Percentiles rank a stretch among this genome's conserved stretches.
Conservation (phyloP, 2,329 filamentous ascomycete species). For the Verticillium albo-atrum region DNA sequence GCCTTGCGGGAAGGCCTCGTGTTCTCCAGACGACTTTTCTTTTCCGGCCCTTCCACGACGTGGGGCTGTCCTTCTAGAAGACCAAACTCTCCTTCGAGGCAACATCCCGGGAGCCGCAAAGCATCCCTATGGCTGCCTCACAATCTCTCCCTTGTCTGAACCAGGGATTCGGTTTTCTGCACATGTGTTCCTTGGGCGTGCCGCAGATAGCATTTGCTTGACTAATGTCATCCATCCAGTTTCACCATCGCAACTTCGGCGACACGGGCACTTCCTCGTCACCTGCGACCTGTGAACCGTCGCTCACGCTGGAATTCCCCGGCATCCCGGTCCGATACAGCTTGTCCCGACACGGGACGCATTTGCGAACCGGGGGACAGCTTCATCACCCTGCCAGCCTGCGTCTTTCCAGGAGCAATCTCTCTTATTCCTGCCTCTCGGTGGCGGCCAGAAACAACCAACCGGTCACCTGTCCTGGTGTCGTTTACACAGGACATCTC, state of each 20-base stretch:
- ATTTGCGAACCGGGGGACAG: background rate
- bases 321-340: slow-evolving; percentile 3
- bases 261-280: background rate
- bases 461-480: background rate
- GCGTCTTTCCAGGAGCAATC: background rate
- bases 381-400: background rate
- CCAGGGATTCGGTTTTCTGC: background rate
- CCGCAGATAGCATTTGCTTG: background rate
- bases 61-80: background rate
- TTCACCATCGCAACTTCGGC: slow-evolving; percentile 3
- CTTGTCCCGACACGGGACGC: background rate
- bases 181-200: background rate
- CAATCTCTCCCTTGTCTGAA: background rate
- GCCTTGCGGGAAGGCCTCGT: slow-evolving; percentile 4
- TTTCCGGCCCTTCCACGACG: slow-evolving; percentile 5
- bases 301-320: background rate
- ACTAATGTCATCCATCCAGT: background rate
- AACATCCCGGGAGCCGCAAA: background rate
- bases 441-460: background rate
- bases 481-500: background rate
- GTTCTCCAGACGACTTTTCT: slow-evolving; percentile 7
- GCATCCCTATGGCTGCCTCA: background rate
- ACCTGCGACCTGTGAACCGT: background rate
- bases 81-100: background rate
- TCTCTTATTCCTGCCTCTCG: background rate